A percentile compares a stretch with the other conserved stretches of the same genome.
phyloP scores from a whole-genome alignment of 164 flowering plant genomes.

The Platanus orientalis region DNA sequence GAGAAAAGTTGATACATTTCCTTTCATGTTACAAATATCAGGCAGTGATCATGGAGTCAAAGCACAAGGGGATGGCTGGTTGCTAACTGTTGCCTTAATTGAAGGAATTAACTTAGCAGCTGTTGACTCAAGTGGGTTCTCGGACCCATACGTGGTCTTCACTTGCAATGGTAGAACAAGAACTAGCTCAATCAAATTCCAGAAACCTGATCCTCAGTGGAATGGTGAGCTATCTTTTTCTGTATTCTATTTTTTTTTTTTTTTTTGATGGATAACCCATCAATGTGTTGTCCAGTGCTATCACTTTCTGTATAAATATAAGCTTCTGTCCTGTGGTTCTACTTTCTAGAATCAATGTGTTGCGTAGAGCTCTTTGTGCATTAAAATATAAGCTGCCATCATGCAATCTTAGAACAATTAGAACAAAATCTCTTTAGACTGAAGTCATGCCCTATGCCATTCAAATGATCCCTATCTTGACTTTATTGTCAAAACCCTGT shows the following conservation, averaged over 20 bases:
- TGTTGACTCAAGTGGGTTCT: slow-evolving; percentile 77
- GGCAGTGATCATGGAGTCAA: slow-evolving; percentile 95
- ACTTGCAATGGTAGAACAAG: slow-evolving; percentile 88
- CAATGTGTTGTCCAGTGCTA: neutral
- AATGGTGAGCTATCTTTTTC: slow-evolving; percentile 49
- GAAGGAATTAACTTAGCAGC: slow-evolving; percentile 83
- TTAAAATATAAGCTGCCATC: neutral
- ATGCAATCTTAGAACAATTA: neutral
- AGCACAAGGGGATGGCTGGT: slow-evolving; percentile 97
- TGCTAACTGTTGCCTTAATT: slow-evolving; percentile 87
- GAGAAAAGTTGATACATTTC: neutral
- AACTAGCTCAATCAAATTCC: slow-evolving; percentile 95
- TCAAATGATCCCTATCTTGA: neutral
- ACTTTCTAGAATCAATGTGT: neutral
- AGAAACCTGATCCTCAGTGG: slow-evolving; percentile 81
- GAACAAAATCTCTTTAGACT: neutral
- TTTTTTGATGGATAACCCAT: too few species aligned
- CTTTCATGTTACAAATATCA: slow-evolving; percentile 12
- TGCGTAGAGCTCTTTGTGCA: neutral
- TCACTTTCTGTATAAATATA: too few species aligned
- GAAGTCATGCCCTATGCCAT: neutral
- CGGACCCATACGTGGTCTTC: slow-evolving; percentile 92
- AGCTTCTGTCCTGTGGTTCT: too few species aligned
- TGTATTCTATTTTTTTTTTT: neutral
- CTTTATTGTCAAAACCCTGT: slow-evolving; percentile 4